These are phyloP conservation scores for Pichia sporocuriosa DNA, from an alignment of 805 yeast genomes.

Conservation along the genomic window DNA sequence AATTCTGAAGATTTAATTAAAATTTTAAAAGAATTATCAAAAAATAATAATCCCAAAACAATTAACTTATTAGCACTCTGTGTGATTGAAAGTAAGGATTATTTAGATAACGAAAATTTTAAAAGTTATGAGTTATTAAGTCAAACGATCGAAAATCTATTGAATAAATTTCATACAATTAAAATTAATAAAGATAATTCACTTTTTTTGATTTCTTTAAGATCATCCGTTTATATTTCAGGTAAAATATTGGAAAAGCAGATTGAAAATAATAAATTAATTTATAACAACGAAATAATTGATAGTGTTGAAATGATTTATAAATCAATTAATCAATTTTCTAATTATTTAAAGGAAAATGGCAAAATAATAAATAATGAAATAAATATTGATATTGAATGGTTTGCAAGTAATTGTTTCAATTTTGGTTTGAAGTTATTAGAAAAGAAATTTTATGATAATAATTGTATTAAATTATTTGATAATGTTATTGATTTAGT, in stretches of 20 bases:
- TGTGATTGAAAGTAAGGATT: slow-evolving; percentile 24
- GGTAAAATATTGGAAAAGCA: slow-evolving; percentile 12
- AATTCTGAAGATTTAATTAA: not conserved
- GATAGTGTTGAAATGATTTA: slow-evolving; percentile 1
- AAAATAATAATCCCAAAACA: slow-evolving; percentile 1
- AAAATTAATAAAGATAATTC: not conserved
- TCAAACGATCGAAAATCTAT: slow-evolving; percentile 4
- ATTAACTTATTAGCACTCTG: slow-evolving; percentile 23
- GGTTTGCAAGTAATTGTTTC: slow-evolving; percentile 33
- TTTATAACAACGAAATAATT: not conserved
- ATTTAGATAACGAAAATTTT: not conserved
- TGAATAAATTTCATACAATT: slow-evolving; percentile 1
- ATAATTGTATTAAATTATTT: slow-evolving; percentile 11
- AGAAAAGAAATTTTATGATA: slow-evolving; percentile 2
- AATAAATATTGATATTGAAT: slow-evolving; percentile 29
- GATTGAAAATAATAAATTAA: not conserved
- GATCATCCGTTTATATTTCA: slow-evolving; percentile 14
- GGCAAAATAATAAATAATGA: not conserved
- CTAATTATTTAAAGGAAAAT: slow-evolving; percentile 4
- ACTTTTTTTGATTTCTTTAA: slow-evolving; percentile 14
- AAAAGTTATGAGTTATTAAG: not conserved
- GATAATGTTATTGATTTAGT: not conserved
- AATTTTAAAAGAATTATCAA: slow-evolving; percentile 6
- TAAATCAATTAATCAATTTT: not conserved
- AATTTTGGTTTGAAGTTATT: slow-evolving; percentile 3